Percentiles rank a stretch among this genome's conserved stretches.
Evolutionary conservation across 2,329 filamentous ascomycete genomes (phyloP).

Genomic region (Aureobasidium sp.): DNA sequence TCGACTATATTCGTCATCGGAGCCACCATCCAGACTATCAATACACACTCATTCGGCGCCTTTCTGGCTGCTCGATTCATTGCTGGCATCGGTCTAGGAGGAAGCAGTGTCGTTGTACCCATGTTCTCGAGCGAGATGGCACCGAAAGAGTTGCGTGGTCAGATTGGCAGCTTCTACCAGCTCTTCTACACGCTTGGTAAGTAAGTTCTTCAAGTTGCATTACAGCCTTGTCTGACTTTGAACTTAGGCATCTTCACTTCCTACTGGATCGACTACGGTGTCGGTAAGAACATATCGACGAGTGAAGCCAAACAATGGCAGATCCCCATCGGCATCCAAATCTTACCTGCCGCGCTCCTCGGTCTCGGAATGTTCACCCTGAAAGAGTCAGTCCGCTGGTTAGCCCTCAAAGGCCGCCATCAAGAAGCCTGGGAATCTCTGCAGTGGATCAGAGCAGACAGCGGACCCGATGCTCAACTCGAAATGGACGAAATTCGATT

Average conservation of each 20-base stretch:
- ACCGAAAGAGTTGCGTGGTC: slow-evolving; percentile 51
- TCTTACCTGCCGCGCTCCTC: slow-evolving; percentile 53
- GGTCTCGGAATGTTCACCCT: slow-evolving; percentile 55
- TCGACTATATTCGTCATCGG: slow-evolving; percentile 47
- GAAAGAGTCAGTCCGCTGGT: slow-evolving; percentile 58
- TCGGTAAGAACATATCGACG: slow-evolving; percentile 39
- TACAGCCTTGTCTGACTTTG: neutral
- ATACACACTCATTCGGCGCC: slow-evolving; percentile 47
- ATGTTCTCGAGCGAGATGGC: slow-evolving; percentile 48
- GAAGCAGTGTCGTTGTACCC: slow-evolving; percentile 48
- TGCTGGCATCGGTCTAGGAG: slow-evolving; percentile 55
- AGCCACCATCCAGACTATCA: slow-evolving; percentile 53
- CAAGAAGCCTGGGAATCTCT: slow-evolving; percentile 54
- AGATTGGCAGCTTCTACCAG: slow-evolving; percentile 58
- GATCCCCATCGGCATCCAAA: slow-evolving; percentile 60
- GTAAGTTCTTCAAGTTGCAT: neutral
- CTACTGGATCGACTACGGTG: slow-evolving; percentile 62
- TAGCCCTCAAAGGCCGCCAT: slow-evolving; percentile 49
- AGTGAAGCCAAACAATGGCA: slow-evolving; percentile 56
- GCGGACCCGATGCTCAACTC: slow-evolving; percentile 36
- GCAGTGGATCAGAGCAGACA: slow-evolving; percentile 56
- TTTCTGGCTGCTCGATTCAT: slow-evolving; percentile 56
- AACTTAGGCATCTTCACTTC: slow-evolving; percentile 49
- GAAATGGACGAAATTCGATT: slow-evolving; percentile 59
- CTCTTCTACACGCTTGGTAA: slow-evolving; percentile 54